phyloP scores from a whole-genome alignment of 306 rosid species.

The Gastrolobium bilobum region DNA sequence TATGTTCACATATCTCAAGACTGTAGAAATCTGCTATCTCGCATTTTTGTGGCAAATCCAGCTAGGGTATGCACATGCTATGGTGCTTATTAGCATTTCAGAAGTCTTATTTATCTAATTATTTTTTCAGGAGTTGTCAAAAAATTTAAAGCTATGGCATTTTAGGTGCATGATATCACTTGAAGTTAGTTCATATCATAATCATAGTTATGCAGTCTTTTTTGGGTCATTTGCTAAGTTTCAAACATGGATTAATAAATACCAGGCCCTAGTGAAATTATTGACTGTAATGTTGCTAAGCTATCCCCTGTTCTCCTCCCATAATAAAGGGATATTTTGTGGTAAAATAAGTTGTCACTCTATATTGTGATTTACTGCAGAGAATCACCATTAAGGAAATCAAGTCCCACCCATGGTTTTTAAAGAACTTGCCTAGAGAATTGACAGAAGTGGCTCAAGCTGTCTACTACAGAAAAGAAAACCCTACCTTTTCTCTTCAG shows the following conservation, averaged over 20 bases:
- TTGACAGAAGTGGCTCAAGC: slow-evolving; percentile 82
- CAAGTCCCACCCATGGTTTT: slow-evolving; percentile 86
- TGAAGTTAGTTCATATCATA: slow-evolving; percentile 37
- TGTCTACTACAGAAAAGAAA: slow-evolving; percentile 74
- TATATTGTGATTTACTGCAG: slow-evolving; percentile 56
- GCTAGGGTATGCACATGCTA: slow-evolving; percentile 59
- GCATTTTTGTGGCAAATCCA: slow-evolving; percentile 81
- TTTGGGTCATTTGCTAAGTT: slow-evolving; percentile 20
- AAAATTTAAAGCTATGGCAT: neutral
- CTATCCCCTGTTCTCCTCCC: neutral
- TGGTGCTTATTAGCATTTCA: slow-evolving; percentile 14
- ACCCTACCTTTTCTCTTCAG: slow-evolving; percentile 84
- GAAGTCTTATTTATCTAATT: slow-evolving; percentile 17
- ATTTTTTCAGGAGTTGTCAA: neutral
- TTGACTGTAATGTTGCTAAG: neutral
- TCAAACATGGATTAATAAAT: slow-evolving; percentile 11
- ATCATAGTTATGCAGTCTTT: slow-evolving; percentile 1
- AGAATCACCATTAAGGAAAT: slow-evolving; percentile 83
- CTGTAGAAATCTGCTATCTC: slow-evolving; percentile 80
- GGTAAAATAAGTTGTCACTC: slow-evolving; percentile 44
- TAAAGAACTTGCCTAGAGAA: slow-evolving; percentile 88
- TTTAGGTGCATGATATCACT: slow-evolving; percentile 33
- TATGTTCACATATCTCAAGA: slow-evolving; percentile 90
- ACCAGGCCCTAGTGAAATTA: neutral
- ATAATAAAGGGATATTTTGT: neutral